phyloP scores from a whole-genome alignment of 805 yeast genomes.

The Ogataea trehalophila region DNA sequence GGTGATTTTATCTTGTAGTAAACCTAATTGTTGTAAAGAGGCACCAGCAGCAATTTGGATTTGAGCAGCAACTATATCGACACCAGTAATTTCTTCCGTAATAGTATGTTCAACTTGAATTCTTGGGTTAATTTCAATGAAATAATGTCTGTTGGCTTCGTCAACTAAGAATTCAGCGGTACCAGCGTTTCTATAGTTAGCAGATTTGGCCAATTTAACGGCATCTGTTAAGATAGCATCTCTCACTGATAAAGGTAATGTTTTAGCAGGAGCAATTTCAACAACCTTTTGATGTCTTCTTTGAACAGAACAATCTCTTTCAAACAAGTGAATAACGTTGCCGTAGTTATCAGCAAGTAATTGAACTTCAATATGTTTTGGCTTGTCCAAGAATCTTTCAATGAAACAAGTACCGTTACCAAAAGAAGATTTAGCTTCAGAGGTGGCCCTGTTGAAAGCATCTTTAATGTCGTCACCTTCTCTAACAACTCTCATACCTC shows the following conservation, averaged over 20 bases:
- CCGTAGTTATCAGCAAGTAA: slow-evolving; percentile 91
- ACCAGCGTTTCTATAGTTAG: slow-evolving; percentile 95
- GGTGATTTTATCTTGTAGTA: slow-evolving; percentile 90
- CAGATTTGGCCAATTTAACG: slow-evolving; percentile 81
- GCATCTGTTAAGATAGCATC: slow-evolving; percentile 94
- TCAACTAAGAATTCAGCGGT: slow-evolving; percentile 97
- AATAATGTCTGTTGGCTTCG: slow-evolving; percentile 88
- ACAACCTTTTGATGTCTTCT: slow-evolving; percentile 99
- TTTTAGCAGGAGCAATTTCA: slow-evolving; percentile 96
- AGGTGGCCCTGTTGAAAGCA: slow-evolving; percentile 88
- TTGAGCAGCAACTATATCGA: slow-evolving; percentile 96
- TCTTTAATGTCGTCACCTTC: slow-evolving; percentile 92
- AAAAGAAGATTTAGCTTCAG: slow-evolving; percentile 93
- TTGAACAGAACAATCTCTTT: slow-evolving; percentile 99
- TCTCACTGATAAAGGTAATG: slow-evolving; percentile 75
- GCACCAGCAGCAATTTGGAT: slow-evolving; percentile 99
- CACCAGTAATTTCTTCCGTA: slow-evolving; percentile 98
- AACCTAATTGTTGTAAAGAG: slow-evolving; percentile 81
- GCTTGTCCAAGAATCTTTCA: slow-evolving; percentile 90
- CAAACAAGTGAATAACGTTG: slow-evolving; percentile 91
- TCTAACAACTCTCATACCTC: slow-evolving; percentile 99
- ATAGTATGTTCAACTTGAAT: slow-evolving; percentile 98
- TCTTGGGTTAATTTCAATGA: slow-evolving; percentile 97
- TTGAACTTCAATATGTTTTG: slow-evolving; percentile 98
- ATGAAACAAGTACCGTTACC: slow-evolving; percentile 98